Evolutionary conservation across 1,139 yeast genomes (phyloP).

Genomic region (Yamadazyma diospyri): DNA sequence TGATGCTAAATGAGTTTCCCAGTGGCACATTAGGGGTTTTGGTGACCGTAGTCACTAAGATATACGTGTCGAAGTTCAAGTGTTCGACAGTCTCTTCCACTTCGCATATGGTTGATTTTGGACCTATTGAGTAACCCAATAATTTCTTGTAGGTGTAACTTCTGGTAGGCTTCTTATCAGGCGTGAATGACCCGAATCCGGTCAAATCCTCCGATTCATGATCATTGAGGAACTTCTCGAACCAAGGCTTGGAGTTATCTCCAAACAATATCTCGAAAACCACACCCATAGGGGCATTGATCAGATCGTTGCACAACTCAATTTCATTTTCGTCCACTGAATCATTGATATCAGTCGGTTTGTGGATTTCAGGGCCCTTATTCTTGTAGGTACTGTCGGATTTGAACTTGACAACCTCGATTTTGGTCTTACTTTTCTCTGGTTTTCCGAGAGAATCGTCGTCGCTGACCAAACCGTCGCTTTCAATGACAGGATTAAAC

Average conservation of each 20-base stretch:
- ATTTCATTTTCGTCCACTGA: slow-evolving; percentile 25
- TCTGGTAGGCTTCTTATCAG: slow-evolving; percentile 33
- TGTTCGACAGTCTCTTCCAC: slow-evolving; percentile 45
- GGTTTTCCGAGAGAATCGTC: slow-evolving; percentile 14
- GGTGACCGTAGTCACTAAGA: slow-evolving; percentile 37
- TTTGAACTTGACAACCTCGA: slow-evolving; percentile 25
- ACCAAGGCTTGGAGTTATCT: slow-evolving; percentile 35
- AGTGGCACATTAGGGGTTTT: slow-evolving; percentile 60
- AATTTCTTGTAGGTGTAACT: slow-evolving; percentile 42
- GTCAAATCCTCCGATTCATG: slow-evolving; percentile 50
- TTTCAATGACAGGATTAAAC: slow-evolving; percentile 3
- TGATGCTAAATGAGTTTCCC: slow-evolving; percentile 51
- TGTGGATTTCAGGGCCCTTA: slow-evolving; percentile 36
- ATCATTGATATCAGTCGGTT: slow-evolving; percentile 27
- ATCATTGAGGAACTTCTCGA: slow-evolving; percentile 33
- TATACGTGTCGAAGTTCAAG: slow-evolving; percentile 33
- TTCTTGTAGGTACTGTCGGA: slow-evolving; percentile 30
- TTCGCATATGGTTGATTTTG: slow-evolving; percentile 52
- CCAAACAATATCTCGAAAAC: slow-evolving; percentile 50
- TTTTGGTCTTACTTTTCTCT: slow-evolving; percentile 10
- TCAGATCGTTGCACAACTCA: slow-evolving; percentile 30
- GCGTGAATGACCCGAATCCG: slow-evolving; percentile 35
- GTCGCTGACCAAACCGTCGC: slow-evolving; percentile 15
- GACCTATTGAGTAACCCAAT: slow-evolving; percentile 54
- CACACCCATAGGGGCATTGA: slow-evolving; percentile 49